phyloP scores from a whole-genome alignment of 208 protist genomes.

The Lotmaria passim region DNA sequence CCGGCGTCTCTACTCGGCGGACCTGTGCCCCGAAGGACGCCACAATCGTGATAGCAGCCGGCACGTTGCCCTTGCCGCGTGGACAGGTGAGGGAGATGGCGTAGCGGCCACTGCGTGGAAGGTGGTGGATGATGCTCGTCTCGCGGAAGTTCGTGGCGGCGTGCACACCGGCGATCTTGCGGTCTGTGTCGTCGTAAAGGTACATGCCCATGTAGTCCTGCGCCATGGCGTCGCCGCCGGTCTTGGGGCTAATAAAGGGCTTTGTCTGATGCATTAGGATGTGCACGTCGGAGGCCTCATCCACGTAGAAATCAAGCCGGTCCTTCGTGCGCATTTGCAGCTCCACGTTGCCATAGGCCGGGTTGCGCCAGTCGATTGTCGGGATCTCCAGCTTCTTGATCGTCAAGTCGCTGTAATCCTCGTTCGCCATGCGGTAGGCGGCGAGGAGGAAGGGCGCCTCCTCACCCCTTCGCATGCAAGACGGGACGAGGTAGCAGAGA shows the following conservation, averaged over 20 bases:
- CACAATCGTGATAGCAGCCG: constrained; percentile 57
- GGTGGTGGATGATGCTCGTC: constrained; percentile 69
- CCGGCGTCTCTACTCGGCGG: constrained; percentile 63
- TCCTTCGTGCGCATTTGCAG: constrained; percentile 58
- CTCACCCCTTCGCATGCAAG: constrained; percentile 58
- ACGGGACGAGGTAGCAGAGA: constrained; percentile 76
- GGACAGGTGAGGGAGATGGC: constrained; percentile 77
- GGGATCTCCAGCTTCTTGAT: constrained; percentile 53
- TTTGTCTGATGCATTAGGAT: constrained; percentile 78
- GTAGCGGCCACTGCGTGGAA: constrained; percentile 65
- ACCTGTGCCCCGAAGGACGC: constrained; percentile 43
- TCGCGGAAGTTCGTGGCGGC: constrained; percentile 86
- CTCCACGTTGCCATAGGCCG: constrained; percentile 44
- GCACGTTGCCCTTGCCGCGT: constrained; percentile 52
- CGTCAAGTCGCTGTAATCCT: constrained; percentile 53
- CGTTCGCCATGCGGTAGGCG: constrained; percentile 42
- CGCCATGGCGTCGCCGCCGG: constrained; percentile 67
- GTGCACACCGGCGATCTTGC: constrained; percentile 67
- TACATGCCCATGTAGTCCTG: constrained; percentile 86
- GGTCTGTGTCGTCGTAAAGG: constrained; percentile 78
- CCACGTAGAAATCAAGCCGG: constrained; percentile 82
- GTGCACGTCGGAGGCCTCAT: constrained; percentile 68
- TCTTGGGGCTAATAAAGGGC: constrained; percentile 44
- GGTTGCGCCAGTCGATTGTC: constrained; percentile 49
- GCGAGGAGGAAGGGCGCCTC: constrained; percentile 59